Conservation (phyloP, 306 rosid species). For the Gastrolobium villosum region DNA sequence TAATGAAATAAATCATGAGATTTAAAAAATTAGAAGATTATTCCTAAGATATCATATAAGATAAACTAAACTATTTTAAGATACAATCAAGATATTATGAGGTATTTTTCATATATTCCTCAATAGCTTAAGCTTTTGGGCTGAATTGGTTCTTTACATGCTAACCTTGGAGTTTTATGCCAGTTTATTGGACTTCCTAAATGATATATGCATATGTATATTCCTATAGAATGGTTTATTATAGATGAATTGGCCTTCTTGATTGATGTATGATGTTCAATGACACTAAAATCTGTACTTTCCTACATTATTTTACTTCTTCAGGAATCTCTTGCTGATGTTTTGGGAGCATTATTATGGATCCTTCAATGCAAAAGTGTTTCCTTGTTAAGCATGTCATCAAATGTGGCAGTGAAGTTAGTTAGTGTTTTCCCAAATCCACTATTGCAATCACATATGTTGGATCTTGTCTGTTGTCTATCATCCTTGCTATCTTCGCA, state of each 20-base stretch:
- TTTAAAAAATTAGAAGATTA: no score
- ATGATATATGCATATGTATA: neutral
- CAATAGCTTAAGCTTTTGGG: no score
- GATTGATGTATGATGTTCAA: slow-evolving; percentile 20
- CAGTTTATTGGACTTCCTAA: neutral
- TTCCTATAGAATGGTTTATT: neutral
- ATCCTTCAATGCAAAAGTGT: slow-evolving; percentile 72
- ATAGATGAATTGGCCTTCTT: slow-evolving; percentile 31
- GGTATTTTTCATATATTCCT: no score
- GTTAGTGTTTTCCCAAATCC: slow-evolving; percentile 63
- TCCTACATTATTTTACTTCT: slow-evolving; percentile 41
- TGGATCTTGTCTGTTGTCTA: slow-evolving; percentile 76
- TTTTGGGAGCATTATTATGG: slow-evolving; percentile 76
- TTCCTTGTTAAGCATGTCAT: slow-evolving; percentile 61
- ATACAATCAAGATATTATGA: no score
- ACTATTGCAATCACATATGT: slow-evolving; percentile 55
- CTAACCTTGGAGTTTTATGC: neutral
- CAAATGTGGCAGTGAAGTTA: slow-evolving; percentile 69
- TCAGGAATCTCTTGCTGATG: slow-evolving; percentile 76
- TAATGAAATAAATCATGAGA: no score
- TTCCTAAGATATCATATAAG: no score
- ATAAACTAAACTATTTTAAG: no score
- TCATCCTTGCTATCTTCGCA: slow-evolving; percentile 65
- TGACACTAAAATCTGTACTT: slow-evolving; percentile 16
- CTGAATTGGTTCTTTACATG: no score